These are phyloP conservation scores for Dactylellina drechsleri DNA, from an alignment of 2,329 filamentous ascomycete species.

Conservation along the genomic window DNA sequence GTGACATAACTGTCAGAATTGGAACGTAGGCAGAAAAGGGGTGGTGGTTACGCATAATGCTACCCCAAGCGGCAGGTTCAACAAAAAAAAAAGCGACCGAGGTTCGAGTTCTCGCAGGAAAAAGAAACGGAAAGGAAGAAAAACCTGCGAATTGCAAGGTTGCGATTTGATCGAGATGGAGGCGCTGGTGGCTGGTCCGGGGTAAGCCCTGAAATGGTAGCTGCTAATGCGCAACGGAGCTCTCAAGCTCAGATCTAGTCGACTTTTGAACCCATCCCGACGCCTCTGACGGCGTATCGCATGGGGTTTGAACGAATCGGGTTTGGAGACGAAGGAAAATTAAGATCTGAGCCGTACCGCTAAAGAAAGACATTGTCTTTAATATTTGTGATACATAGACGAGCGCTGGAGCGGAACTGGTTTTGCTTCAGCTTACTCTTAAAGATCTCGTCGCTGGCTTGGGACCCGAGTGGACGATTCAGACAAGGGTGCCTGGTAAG, in stretches of 20 bases:
- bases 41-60: no score
- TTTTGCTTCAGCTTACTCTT: no score
- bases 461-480: no score
- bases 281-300: background rate
- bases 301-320: background rate
- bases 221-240: slow-evolving; percentile 1
- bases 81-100: background rate
- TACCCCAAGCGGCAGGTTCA: no score
- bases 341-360: no score
- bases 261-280: background rate
- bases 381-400: background rate
- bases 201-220: background rate
- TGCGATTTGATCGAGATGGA: background rate
- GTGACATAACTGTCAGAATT: no score
- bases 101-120: no score
- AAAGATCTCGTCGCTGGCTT: no score
- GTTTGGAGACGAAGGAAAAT: background rate
- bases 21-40: no score
- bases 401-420: background rate
- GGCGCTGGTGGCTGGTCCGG: background rate
- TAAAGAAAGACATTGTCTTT: slow-evolving; percentile 3
- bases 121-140: background rate
- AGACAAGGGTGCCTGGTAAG: no score
- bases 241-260: background rate
- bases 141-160: background rate